phyloP scores from a whole-genome alignment of 2,329 filamentous ascomycete genomes.

The Plenodomus biglobosus region DNA sequence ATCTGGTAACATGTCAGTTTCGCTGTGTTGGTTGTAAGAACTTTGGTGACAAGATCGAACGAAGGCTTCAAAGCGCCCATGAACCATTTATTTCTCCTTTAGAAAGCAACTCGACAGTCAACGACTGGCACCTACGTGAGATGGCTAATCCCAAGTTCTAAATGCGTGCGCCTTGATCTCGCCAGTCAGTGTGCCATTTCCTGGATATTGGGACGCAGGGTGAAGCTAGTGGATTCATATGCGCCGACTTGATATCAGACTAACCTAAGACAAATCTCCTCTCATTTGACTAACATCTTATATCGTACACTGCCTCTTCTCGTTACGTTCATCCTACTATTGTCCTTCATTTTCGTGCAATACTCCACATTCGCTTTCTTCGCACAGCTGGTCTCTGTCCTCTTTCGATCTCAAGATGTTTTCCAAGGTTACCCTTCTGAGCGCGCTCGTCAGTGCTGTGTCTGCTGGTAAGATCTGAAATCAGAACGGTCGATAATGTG shows the following conservation, averaged over 20 bases:
- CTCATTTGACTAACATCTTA: conserved; percentile 6
- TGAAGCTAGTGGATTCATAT: conserved; percentile 10
- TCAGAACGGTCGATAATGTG: fast-evolving
- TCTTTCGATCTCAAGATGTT: conserved; percentile 32
- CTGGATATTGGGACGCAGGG: conserved; percentile 17
- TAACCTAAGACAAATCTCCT: conserved; percentile 11
- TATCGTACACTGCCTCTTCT: conserved; percentile 7
- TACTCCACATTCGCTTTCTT: conserved; percentile 11
- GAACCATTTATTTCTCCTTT: not conserved
- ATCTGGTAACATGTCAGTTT: not conserved
- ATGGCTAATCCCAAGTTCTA: too few relatives aligned
- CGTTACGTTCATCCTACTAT: conserved; percentile 14
- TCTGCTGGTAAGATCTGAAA: conserved; percentile 29
- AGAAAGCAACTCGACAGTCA: conserved; percentile 12
- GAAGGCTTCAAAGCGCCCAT: not conserved
- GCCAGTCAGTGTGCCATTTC: conserved; percentile 1
- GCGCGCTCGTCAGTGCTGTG: conserved; percentile 36
- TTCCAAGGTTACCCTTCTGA: conserved; percentile 33
- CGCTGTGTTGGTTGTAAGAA: too few relatives aligned
- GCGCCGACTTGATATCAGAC: conserved; percentile 11
- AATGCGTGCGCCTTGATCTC: conserved; percentile 1
- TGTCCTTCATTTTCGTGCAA: conserved; percentile 26
- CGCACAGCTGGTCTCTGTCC: conserved; percentile 28
- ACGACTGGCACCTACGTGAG: conserved; percentile 8
- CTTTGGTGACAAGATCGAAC: too few relatives aligned